phyloP scores from a whole-genome alignment of 345 rosid genomes.

The Reutealis trisperma region DNA sequence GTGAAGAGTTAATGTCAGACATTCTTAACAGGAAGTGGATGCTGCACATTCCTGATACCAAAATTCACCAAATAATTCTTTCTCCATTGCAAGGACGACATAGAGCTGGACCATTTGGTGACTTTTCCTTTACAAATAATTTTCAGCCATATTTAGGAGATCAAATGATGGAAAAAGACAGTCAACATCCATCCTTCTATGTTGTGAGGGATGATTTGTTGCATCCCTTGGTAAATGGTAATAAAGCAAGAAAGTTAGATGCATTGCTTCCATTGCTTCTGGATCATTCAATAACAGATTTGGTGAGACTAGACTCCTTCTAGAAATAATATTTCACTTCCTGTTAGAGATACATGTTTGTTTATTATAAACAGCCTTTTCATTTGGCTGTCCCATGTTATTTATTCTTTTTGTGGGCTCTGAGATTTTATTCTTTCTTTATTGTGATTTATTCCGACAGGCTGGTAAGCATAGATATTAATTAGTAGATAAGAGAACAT shows the following conservation, averaged over 20 bases:
- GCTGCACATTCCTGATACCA: conserved; percentile 55
- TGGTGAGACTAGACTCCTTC: conserved; percentile 55
- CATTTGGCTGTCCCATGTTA: neutral
- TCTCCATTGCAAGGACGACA: conserved; percentile 30
- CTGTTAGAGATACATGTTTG: conserved; percentile 4
- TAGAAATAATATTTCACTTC: neutral
- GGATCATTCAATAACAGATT: conserved; percentile 66
- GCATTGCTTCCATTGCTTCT: conserved; percentile 68
- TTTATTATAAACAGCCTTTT: neutral
- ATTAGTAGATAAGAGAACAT: neutral
- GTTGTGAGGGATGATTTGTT: conserved; percentile 84
- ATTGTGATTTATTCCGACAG: neutral
- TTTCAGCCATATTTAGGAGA: conserved; percentile 47
- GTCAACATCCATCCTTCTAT: conserved; percentile 52
- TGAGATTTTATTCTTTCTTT: neutral
- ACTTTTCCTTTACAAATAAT: conserved; percentile 40
- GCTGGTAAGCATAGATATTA: neutral
- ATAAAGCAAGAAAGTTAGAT: conserved; percentile 90
- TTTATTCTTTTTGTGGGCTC: neutral
- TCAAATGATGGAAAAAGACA: conserved; percentile 19
- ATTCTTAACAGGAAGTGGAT: conserved; percentile 77
- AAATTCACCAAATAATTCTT: conserved; percentile 53
- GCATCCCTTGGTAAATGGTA: conserved; percentile 88
- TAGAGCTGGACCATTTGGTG: conserved; percentile 24
- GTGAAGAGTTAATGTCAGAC: conserved; percentile 39